phyloP scores from a whole-genome alignment of 2,329 filamentous ascomycete genomes.

The Alternaria burnsii region DNA sequence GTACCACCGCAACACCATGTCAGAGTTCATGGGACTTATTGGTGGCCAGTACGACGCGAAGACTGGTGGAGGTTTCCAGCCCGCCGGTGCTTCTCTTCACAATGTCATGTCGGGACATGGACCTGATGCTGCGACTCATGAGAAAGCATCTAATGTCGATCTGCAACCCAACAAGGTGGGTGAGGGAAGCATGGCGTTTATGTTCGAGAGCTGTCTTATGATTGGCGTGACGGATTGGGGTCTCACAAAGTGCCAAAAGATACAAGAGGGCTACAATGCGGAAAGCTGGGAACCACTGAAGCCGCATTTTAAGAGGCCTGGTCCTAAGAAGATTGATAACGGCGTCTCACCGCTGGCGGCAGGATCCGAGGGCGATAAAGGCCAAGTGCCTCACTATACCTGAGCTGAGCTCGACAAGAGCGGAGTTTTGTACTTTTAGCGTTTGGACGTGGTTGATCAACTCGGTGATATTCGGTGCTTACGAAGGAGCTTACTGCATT shows the following conservation, averaged over 20 bases:
- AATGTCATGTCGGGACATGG: slow-evolving; percentile 79
- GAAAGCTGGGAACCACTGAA: slow-evolving; percentile 76
- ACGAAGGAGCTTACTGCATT: slow-evolving; percentile 10
- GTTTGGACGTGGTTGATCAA: slow-evolving; percentile 3
- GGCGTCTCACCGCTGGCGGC: slow-evolving; percentile 26
- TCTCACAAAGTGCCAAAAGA: slow-evolving; percentile 72
- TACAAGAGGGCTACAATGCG: slow-evolving; percentile 77
- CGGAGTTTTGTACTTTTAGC: slow-evolving; percentile 15
- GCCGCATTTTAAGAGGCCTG: slow-evolving; percentile 53
- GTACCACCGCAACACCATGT: slow-evolving; percentile 76
- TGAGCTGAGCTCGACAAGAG: slow-evolving; percentile 9
- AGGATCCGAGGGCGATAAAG: slow-evolving; percentile 30
- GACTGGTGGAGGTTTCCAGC: slow-evolving; percentile 66
- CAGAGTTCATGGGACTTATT: slow-evolving; percentile 74
- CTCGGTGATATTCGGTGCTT: slow-evolving; percentile 12
- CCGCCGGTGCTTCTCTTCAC: slow-evolving; percentile 71
- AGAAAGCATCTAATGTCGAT: slow-evolving; percentile 64
- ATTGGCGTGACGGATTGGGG: slow-evolving; percentile 78
- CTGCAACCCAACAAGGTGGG: slow-evolving; percentile 67
- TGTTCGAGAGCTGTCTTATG: slow-evolving; percentile 74
- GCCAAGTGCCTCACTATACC: slow-evolving; percentile 40
- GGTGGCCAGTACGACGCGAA: slow-evolving; percentile 69
- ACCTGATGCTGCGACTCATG: slow-evolving; percentile 67
- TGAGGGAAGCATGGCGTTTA: slow-evolving; percentile 72
- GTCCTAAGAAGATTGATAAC: slow-evolving; percentile 39